These are phyloP conservation scores for Penicillium bialowiezense DNA, from an alignment of 495 filamentous ascomycete genomes.

Conservation along the genomic window DNA sequence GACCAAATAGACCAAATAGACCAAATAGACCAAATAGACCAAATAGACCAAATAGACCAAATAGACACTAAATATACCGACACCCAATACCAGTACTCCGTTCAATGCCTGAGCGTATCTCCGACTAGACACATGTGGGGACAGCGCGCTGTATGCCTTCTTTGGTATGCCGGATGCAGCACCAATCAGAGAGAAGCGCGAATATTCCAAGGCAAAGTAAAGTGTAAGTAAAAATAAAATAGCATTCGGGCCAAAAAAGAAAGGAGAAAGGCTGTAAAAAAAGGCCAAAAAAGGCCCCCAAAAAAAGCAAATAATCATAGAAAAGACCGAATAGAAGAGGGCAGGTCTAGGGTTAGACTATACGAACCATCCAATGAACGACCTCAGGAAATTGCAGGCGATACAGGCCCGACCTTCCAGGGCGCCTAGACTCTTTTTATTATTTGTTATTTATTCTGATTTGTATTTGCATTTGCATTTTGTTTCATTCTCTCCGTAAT, in stretches of 20 bases:
- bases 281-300: too few relatives aligned
- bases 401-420: slow-evolving; percentile 2
- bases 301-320: too few relatives aligned
- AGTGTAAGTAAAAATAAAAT: slow-evolving; percentile 2
- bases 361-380: slow-evolving; percentile 16
- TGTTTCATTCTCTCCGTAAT: too few relatives aligned
- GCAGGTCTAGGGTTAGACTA: slow-evolving; percentile 13
- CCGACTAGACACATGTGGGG: neutral
- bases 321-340: neutral
- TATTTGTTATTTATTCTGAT: neutral
- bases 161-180: slow-evolving; percentile 11
- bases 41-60: too few relatives aligned
- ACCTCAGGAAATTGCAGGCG: slow-evolving; percentile 10
- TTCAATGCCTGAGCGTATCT: slow-evolving; percentile 5
- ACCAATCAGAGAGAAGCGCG: slow-evolving; percentile 15
- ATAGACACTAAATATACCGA: too few relatives aligned
- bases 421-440: neutral
- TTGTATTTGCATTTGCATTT: neutral
- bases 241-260: neutral
- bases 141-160: neutral
- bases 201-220: neutral
- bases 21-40: too few relatives aligned
- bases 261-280: too few relatives aligned
- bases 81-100: too few relatives aligned
- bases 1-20: too few relatives aligned